Base-by-base conservation (phyloP, 78 protist species). In the Dictyostelium capitatum region DNA sequence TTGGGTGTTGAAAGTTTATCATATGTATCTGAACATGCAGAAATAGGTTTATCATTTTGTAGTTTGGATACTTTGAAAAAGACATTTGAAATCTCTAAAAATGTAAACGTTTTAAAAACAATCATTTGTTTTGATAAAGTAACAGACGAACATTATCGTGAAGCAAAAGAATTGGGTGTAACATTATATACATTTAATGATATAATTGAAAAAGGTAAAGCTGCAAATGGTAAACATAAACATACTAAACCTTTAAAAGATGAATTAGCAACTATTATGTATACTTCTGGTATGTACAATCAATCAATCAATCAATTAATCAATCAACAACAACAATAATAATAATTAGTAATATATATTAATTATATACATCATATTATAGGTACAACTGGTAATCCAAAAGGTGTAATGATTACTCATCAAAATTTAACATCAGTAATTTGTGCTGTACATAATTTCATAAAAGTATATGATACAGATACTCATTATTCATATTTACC, bases 311-410 rank as follows among this genome's bases (percentile, higher is more conserved):
- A n/a, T n/a, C n/a, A n/a, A n/a, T n/a, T n/a, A n/a, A n/a, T n/a
- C n/a, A n/a, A n/a, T n/a, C n/a, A n/a, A 92, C 9, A 77, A 80
- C 10, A 94, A 90, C 62, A 4, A 87, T 79, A 23, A 81, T 62
- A 10, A 56, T 95, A 32, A 85, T 95, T 70, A 96, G 82, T 73
- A 87, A 96, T 15, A 19, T 37, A 37, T 37, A 37, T 2, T 37
- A 37, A 37, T 37, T 2, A 37, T 37, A 37, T 37, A 37, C 43
- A 37, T n/a, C 43, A 37, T 37, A 37, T 37, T 37, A 37, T 37
- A 37, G 98, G 98, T 28, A 97, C 98, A 3, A 97, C 98, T 32
- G 98, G 98, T 23, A 17, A 83, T 67, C 96, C 97, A 20, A 97
- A 97, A 69, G 98, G 98, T 50, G 96, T 90, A 25, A 70, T 92